A percentile compares a stretch with the other conserved stretches of the same genome.
These are phyloP conservation scores for Emericellopsis atlantica DNA, from an alignment of 2,329 filamentous ascomycete species.

Conservation along the genomic window DNA sequence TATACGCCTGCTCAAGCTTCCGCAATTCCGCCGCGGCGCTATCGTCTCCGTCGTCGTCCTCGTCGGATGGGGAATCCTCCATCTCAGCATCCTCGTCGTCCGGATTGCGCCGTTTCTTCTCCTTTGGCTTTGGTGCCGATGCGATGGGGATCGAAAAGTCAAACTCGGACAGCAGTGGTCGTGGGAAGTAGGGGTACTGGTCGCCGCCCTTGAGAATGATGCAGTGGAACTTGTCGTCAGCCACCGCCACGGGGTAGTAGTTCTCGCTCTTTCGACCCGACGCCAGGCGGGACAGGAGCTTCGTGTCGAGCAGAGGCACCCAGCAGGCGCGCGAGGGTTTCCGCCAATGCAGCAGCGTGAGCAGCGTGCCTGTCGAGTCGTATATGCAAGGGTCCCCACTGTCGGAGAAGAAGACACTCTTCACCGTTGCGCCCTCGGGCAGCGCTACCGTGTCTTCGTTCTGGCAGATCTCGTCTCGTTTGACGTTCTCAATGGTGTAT, in stretches of 20 bases:
- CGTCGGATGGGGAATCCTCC: constrained; percentile 19
- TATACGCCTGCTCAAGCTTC: constrained; percentile 67
- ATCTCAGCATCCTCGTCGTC: constrained; percentile 21
- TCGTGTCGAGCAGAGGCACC: constrained; percentile 88
- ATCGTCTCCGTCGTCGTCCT: constrained; percentile 18
- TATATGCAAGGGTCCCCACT: constrained; percentile 94
- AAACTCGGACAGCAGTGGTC: constrained; percentile 83
- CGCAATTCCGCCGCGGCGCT: constrained; percentile 33
- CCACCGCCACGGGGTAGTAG: constrained; percentile 93
- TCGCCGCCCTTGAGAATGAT: constrained; percentile 97
- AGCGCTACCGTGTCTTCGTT: constrained; percentile 86
- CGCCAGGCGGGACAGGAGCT: constrained; percentile 65
- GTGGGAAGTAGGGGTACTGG: constrained; percentile 83
- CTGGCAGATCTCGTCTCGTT: constrained; percentile 86
- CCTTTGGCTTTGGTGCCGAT: constrained; percentile 27
- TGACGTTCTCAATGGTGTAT: constrained; percentile 92
- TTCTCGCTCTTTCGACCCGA: constrained; percentile 76
- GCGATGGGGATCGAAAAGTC: constrained; percentile 77
- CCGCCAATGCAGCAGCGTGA: constrained; percentile 86
- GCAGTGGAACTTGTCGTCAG: constrained; percentile 87
- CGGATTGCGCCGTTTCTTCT: constrained; percentile 15
- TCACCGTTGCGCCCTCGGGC: constrained; percentile 58
- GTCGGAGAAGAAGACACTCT: constrained; percentile 84
- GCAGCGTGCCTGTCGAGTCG: constrained; percentile 78
- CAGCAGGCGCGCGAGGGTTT: constrained; percentile 73